Percentiles rank a stretch among this genome's conserved stretches.
Evolutionary conservation across 345 rosid species (phyloP).

Genomic region (Populus nigra): DNA sequence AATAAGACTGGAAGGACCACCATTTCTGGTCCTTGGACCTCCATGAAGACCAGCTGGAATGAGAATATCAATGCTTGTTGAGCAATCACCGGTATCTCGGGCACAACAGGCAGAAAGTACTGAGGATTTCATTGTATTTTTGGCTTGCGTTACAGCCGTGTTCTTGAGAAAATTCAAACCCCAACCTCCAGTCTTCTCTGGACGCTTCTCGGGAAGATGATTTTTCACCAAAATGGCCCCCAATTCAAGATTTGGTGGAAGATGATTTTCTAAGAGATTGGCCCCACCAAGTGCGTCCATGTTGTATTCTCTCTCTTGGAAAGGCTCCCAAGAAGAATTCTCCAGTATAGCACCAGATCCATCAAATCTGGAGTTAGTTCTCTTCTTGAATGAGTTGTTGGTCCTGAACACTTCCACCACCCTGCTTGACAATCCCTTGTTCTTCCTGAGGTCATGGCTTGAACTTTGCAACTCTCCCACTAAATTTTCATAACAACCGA

Average conservation of each 20-base stretch:
- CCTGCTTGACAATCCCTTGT: slow-evolving; percentile 65
- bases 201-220: slow-evolving; percentile 31
- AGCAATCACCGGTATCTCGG: slow-evolving; percentile 31
- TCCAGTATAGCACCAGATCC: slow-evolving; percentile 51
- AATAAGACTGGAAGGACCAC: slow-evolving; percentile 72
- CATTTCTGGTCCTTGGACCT: slow-evolving; percentile 59
- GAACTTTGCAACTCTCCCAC: slow-evolving; percentile 30
- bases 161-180: slow-evolving; percentile 87
- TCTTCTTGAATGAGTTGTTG: slow-evolving; percentile 49
- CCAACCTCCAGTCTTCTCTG: slow-evolving; percentile 72
- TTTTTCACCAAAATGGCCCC: slow-evolving; percentile 76
- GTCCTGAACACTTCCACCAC: slow-evolving; percentile 56
- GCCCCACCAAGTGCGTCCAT: slow-evolving; percentile 31
- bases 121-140: slow-evolving; percentile 18
- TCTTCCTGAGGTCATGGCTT: slow-evolving; percentile 38
- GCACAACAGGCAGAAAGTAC: slow-evolving; percentile 28
- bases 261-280: slow-evolving; percentile 42
- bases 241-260: slow-evolving; percentile 69
- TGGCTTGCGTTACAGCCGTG: slow-evolving; percentile 24
- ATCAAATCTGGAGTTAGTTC: slow-evolving; percentile 51
- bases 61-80: slow-evolving; percentile 58
- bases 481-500: slow-evolving; percentile 45
- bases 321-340: slow-evolving; percentile 47
- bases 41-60: slow-evolving; percentile 92
- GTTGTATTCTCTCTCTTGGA: slow-evolving; percentile 36